These are phyloP conservation scores for Macrophomina phaseolina DNA, from an alignment of 2,329 filamentous ascomycete genomes.

Conservation along the genomic window DNA sequence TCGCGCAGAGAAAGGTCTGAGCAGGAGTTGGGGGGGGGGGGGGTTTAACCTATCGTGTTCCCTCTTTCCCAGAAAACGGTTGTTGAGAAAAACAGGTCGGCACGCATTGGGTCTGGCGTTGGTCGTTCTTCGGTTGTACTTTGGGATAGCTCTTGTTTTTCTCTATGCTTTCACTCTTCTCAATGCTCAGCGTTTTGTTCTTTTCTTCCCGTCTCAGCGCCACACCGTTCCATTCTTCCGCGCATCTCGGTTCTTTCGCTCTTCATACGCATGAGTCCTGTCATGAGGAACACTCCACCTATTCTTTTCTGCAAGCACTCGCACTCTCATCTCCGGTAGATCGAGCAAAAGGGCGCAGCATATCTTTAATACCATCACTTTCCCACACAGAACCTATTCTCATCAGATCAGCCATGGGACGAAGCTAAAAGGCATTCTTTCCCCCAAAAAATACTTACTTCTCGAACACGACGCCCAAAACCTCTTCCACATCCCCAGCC, in stretches of 20 bases:
- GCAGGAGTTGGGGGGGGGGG: no score
- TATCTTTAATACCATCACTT: conserved; percentile 36
- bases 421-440: no score
- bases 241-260: neutral
- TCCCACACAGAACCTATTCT: conserved; percentile 46
- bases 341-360: neutral
- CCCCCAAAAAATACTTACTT: conserved; percentile 66
- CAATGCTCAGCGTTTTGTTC: no score
- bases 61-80: neutral
- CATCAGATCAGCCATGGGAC: neutral
- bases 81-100: neutral
- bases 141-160: neutral
- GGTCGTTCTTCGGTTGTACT: neutral
- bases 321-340: neutral
- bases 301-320: neutral
- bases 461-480: conserved; percentile 95
- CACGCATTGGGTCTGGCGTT: neutral
- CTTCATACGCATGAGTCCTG: neutral
- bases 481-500: conserved; percentile 89
- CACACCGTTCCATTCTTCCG: neutral
- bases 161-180: neutral
- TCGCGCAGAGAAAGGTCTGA: neutral
- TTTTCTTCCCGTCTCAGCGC: neutral
- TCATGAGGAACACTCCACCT: neutral
- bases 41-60: neutral